Percentiles rank a stretch among this genome's conserved stretches.
These are phyloP conservation scores for Murraya koenigii DNA, from an alignment of 345 rosid species.

Conservation along the genomic window DNA sequence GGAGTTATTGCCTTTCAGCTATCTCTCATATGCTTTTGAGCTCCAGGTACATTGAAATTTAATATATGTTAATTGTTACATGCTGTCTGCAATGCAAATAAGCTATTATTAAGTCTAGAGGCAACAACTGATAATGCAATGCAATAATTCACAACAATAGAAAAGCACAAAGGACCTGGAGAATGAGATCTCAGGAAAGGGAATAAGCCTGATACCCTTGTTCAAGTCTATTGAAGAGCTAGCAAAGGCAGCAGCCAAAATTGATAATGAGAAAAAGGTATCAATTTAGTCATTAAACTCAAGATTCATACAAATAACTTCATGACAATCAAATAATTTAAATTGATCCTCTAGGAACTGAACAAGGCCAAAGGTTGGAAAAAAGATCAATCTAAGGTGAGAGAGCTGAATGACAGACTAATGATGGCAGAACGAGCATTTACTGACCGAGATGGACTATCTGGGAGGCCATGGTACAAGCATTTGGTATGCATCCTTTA, in stretches of 20 bases:
- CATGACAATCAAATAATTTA: constrained; percentile 2
- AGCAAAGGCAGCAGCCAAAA: constrained; percentile 46
- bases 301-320: constrained; percentile 1
- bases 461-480: constrained; percentile 63
- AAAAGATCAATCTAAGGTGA: constrained; percentile 35
- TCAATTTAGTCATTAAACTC: not conserved
- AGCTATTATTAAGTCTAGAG: not conserved
- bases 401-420: constrained; percentile 70
- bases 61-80: not conserved
- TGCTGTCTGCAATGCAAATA: constrained; percentile 1
- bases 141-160: constrained; percentile 31
- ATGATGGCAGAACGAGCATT: constrained; percentile 84
- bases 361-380: constrained; percentile 35
- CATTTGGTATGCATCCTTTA: constrained; percentile 50
- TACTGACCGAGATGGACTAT: constrained; percentile 73
- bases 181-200: constrained; percentile 35
- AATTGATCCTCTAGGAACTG: constrained; percentile 31
- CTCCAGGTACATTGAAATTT: constrained; percentile 47
- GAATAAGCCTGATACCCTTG: constrained; percentile 44
- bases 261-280: constrained; percentile 56
- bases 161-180: constrained; percentile 51
- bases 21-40: constrained; percentile 59
- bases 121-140: constrained; percentile 4
- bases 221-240: constrained; percentile 58
- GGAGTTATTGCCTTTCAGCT: constrained; percentile 68